Base-by-base conservation (phyloP, 345 rosid genomes). In the Microcos paniculata region DNA sequence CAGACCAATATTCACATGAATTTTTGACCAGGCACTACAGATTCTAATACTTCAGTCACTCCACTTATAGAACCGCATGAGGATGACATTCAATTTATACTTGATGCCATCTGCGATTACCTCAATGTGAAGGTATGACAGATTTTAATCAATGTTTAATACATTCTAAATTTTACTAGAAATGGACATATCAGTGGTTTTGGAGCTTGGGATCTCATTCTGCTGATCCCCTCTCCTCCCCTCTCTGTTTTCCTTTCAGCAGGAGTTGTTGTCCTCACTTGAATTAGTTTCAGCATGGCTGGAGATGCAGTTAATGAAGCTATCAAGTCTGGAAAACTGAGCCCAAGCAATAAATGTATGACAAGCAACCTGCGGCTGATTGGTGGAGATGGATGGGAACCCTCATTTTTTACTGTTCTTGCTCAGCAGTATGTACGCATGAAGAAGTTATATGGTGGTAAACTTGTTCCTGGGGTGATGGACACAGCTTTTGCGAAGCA, bases 291-390 rank as follows among this genome's bases (percentile, higher is more conserved):
- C 96, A 93, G 99, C 82, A 93, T 96, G 99, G 99, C 98, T 80
- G 96, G 93, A 85, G 98, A 96, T 84, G 99, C 99, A 62, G 98
- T 96, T 72, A 74, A 93, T 85, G 91, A 89, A 42, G 96, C 99
- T 74, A 86, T 96, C 70, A 87, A 88, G 79, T 89, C 93, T n/a
- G 99, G 94, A 76, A 87, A 90, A 57, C 83, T 96, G 66, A 88
- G 71, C 74, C 96, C 98, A 42, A 76, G 75, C 51, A 93, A 80
- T 80, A 91, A 70, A 77, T 87, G 96, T 78, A 70, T 89, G 72
- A 95, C 98, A 21, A 85, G 84, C 24, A 84, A 80, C 74, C 86
- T 95, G 62, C 87, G 87, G 86, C 78, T 95, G 56, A 43, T 85
- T 71, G 98, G 99, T 77, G 96, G 91, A 75, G 85, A 95, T 19